phyloP scores from a whole-genome alignment of 108 stramenopile species.

The Pseudonitzschia pungens region DNA sequence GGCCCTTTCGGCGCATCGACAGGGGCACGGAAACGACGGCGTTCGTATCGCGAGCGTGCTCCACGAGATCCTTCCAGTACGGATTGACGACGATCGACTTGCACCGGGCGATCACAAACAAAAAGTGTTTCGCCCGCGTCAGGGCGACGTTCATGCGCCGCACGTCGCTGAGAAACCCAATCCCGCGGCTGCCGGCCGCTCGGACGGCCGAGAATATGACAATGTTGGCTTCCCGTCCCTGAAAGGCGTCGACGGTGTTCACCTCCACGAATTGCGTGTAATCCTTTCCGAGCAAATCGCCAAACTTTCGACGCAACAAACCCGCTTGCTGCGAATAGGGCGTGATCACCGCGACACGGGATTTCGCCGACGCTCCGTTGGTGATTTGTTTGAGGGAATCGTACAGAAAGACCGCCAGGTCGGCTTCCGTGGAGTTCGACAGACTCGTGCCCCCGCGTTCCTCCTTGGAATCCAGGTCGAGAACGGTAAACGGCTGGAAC shows the following conservation, averaged over 20 bases:
- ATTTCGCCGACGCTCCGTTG: conserved; percentile 45
- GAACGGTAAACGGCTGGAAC: conserved; percentile 73
- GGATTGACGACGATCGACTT: conserved; percentile 80
- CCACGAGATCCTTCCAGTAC: conserved; percentile 83
- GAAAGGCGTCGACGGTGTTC: conserved; percentile 94
- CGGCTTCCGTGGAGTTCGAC: conserved; percentile 73
- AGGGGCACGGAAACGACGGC: conserved; percentile 68
- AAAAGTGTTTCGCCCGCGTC: conserved; percentile 92
- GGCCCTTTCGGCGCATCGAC: neutral
- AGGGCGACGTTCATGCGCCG: conserved; percentile 98
- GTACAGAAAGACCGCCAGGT: conserved; percentile 73
- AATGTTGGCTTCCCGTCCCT: conserved; percentile 92
- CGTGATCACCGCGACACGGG: conserved; percentile 83
- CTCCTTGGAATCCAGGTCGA: conserved; percentile 82
- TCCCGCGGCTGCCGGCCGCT: conserved; percentile 84
- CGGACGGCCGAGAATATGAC: conserved; percentile 93
- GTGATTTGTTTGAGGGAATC: conserved; percentile 47
- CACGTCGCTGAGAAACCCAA: conserved; percentile 97
- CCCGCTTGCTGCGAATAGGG: conserved; percentile 91
- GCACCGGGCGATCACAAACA: conserved; percentile 84
- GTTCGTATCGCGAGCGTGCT: conserved; percentile 62
- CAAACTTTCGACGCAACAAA: conserved; percentile 63
- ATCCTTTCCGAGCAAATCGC: conserved; percentile 46
- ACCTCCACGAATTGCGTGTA: conserved; percentile 69
- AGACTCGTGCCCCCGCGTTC: conserved; percentile 84